Base-by-base conservation (phyloP, 2,329 filamentous ascomycete genomes). In the Diplodia intermedia region DNA sequence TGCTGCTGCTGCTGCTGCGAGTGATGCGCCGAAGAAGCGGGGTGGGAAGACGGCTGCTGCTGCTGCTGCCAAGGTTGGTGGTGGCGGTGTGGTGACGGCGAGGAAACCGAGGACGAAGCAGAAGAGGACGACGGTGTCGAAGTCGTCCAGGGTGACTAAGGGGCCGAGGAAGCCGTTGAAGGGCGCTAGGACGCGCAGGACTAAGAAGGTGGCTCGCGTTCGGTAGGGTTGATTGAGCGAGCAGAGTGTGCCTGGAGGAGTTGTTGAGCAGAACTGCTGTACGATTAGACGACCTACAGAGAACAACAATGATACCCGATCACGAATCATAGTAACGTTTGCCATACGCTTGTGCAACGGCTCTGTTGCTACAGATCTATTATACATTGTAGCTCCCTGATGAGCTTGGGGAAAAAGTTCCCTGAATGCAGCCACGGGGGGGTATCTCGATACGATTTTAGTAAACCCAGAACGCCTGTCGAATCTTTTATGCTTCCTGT, bases 371-470 rank as follows among this genome's bases (percentile, higher is more conserved):
- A 52, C 43, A 26, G 6, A 52, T 33, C n/a, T 63, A 63, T 63
- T 63, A 63, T 63, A 63, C 60, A 63, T 36, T 52, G 47, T 63
- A 31, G 31, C 60, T 62, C 60, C 14, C 43, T 36, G 31, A 60
- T 23, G 20, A 38, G 31, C 29, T 63, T 29, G 26, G 43, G 60
- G 43, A 18, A 31, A 67, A 31, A 67, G 11, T 23, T 49, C 18
- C 55, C 55, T 62, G 47, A 38, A 62, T 62, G 66, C 47, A 67
- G 33, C 55, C 56, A 55, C 49, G 66, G 66, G 23, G 23, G 57
- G 66, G 66, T 67, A 67, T 67, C 66, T 67, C 49, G 23, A 67
- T 62, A 67, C 53, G 36, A 62, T 67, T 47, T 40, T 53, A 29
- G 56, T 50, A 60, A 67, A 31, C 29, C 60, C 60, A 52, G 29